These are phyloP conservation scores for Blastocystis sp. DNA, from an alignment of 352 stramenopile genomes.

Conservation along the genomic window DNA sequence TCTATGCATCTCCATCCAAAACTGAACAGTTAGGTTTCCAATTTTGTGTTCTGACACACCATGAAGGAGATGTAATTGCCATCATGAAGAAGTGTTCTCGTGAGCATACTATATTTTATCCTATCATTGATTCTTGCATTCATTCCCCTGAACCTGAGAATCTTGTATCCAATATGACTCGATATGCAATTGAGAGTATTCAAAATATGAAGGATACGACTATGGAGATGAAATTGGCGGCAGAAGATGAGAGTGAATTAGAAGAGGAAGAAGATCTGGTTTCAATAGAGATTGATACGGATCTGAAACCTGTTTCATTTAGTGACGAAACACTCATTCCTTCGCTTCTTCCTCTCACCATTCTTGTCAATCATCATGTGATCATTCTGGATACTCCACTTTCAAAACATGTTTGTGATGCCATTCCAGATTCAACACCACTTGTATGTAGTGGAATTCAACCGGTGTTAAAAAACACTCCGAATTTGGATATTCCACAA, in stretches of 20 bases:
- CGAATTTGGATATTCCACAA: background rate
- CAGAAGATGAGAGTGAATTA: background rate
- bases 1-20: background rate
- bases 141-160: background rate
- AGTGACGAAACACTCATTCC: background rate
- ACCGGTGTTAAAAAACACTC: background rate
- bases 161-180: conserved; percentile 14
- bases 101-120: background rate
- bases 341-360: background rate
- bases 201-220: background rate
- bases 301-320: background rate
- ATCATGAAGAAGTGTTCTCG: background rate
- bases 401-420: background rate
- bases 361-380: background rate
- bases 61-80: background rate
- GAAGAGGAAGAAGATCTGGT: background rate
- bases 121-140: background rate
- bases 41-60: conserved; percentile 1
- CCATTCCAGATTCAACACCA: background rate
- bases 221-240: background rate
- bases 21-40: background rate
- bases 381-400: background rate
- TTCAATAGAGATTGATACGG: background rate
- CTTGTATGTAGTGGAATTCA: background rate
- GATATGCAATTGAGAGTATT: background rate